Base-by-base conservation (phyloP, 108 stramenopile species). In the Nannochloropsis salina region DNA sequence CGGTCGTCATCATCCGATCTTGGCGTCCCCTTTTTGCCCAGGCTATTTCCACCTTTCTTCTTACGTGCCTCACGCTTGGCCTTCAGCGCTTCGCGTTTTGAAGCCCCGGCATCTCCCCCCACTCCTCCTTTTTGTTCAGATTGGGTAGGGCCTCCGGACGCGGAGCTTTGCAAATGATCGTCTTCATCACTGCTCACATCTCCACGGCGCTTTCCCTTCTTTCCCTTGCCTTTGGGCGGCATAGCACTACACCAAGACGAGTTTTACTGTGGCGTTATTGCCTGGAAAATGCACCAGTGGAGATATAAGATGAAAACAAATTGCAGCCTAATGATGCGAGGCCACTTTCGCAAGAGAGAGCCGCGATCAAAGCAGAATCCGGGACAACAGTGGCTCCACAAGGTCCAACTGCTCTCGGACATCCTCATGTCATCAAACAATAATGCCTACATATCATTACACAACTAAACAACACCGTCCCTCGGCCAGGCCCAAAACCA, bases 171-270 rank as follows among this genome's bases (percentile, higher is more conserved):
- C 12, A 79, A 44, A 31, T 42, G 21, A 2, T 21, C 21, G 2
- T 88, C 87, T 10, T 88, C 87, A 0, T 88, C 87, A 15, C 80
- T 81, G 9, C 80, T 84, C 9, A 45, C 51, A 47, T 88, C 87
- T 47, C 87, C 87, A 40, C 87, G 84, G 18, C 87, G 83, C 84
- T 88, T 88, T 5, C 87, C 87, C 40, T 88, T 88, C 80, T 88
- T 88, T 22, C 87, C 87, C 81, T 74, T 74, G 61, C 87, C 41
- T 80, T 88, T 88, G 44, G 87, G 87, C 45, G 87, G 87, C 87
- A 88, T 88, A 41, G 31, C 31, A 31, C 31, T 31, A 31, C 31
- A 31, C 31, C 31, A 31, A 31, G 31, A 31, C 31, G 31, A 31
- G 31, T 31, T 31, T 1, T 31, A 31, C 31, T 31, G 31, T 31